phyloP scores from a whole-genome alignment of 2,329 filamentous ascomycete species.

The Fusarium circinatum region DNA sequence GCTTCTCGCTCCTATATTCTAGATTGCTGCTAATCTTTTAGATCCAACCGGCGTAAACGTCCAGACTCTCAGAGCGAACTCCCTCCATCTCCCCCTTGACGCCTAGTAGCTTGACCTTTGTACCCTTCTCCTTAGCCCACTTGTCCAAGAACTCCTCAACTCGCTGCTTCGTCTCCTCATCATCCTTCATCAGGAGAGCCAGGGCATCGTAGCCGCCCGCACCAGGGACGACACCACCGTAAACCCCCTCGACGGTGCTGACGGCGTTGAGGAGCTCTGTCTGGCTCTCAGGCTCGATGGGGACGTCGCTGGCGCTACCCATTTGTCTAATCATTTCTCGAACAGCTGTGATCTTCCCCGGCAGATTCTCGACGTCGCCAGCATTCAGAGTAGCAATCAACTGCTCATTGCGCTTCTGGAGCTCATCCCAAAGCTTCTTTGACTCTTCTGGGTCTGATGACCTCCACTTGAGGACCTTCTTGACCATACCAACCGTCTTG shows the following conservation, averaged over 20 bases:
- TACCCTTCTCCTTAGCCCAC: constrained; percentile 71
- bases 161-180: constrained; percentile 67
- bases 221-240: constrained; percentile 92
- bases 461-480: constrained; percentile 87
- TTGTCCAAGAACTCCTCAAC: constrained; percentile 70
- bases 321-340: constrained; percentile 78
- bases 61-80: constrained; percentile 58
- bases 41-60: constrained; percentile 58
- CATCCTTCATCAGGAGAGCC: constrained; percentile 80
- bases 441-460: constrained; percentile 71
- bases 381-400: constrained; percentile 73
- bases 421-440: constrained; percentile 74
- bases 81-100: constrained; percentile 81
- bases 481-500: constrained; percentile 95
- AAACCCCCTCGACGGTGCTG: constrained; percentile 77
- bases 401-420: constrained; percentile 79
- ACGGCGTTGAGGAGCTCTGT: constrained; percentile 85
- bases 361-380: constrained; percentile 56
- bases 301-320: constrained; percentile 78
- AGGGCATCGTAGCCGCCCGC: constrained; percentile 95
- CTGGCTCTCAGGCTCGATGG: constrained; percentile 89
- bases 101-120: constrained; percentile 73
- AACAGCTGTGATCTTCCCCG: constrained; percentile 59
- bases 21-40: constrained; percentile 14
- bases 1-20: constrained; percentile 1